Evolutionary conservation across 306 rosid species (phyloP).

Genomic region (Delonix regia): DNA sequence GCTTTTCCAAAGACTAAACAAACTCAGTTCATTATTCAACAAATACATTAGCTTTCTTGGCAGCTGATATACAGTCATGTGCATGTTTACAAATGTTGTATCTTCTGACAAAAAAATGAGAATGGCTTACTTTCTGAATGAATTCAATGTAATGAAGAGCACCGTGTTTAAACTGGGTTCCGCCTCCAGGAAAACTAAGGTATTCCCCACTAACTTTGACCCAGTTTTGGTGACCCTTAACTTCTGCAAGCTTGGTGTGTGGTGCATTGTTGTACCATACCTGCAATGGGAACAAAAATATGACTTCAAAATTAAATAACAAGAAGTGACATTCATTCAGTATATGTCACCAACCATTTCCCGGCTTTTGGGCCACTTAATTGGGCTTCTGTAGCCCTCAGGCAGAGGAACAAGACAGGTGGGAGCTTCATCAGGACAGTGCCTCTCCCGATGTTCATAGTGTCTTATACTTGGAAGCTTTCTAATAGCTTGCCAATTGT

Average conservation of each 20-base stretch:
- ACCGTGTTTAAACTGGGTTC: conserved; percentile 86
- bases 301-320: conserved; percentile 32
- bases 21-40: background rate
- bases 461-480: conserved; percentile 62
- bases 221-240: conserved; percentile 95
- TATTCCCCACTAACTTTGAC: conserved; percentile 79
- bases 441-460: conserved; percentile 84
- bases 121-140: conserved; percentile 68
- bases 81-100: background rate
- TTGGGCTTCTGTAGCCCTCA: conserved; percentile 64
- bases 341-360: conserved; percentile 57
- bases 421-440: conserved; percentile 72
- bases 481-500: conserved; percentile 66
- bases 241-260: conserved; percentile 71
- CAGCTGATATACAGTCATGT: background rate
- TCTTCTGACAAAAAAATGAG: background rate
- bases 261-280: conserved; percentile 85
- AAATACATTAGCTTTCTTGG: background rate
- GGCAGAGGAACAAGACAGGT: conserved; percentile 86
- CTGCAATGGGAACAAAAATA: conserved; percentile 54
- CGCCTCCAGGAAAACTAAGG: conserved; percentile 91
- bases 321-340: background rate
- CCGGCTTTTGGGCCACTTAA: conserved; percentile 88
- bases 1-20: background rate
- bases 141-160: conserved; percentile 90